Percentiles rank a stretch among this genome's conserved stretches.
Conservation (phyloP, 1,284 basidiomycete genomes). For the Crepidotus sp. region DNA sequence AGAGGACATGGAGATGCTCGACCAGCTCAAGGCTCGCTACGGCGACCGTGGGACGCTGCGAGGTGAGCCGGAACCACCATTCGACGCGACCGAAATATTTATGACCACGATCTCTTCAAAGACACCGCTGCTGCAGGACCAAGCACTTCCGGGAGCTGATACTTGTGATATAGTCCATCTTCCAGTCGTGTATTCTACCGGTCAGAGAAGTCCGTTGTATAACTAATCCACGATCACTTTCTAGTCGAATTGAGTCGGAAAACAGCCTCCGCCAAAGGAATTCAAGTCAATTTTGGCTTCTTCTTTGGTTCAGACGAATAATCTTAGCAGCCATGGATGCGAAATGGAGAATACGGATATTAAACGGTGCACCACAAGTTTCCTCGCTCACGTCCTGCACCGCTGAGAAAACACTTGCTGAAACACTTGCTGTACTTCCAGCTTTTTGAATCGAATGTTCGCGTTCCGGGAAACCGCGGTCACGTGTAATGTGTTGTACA, state of each 20-base stretch:
- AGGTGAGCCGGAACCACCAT: background rate
- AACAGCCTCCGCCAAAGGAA: too few species aligned
- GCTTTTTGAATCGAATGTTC: too few species aligned
- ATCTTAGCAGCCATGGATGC: too few species aligned
- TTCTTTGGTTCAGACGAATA: too few species aligned
- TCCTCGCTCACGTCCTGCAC: too few species aligned
- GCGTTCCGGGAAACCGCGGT: background rate
- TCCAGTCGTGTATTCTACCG: background rate
- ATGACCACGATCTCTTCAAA: background rate
- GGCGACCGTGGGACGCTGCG: constrained; percentile 4
- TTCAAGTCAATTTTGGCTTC: too few species aligned
- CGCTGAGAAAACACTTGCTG: too few species aligned
- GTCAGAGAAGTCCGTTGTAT: background rate
- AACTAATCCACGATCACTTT: background rate
- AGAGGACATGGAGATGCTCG: constrained; percentile 34
- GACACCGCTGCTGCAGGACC: constrained; percentile 5
- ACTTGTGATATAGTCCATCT: too few species aligned
- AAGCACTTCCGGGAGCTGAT: constrained; percentile 6
- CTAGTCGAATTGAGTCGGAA: too few species aligned
- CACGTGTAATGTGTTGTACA: background rate
- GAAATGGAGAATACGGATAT: too few species aligned
- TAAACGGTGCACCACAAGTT: too few species aligned
- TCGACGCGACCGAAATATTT: background rate
- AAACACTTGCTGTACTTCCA: too few species aligned
- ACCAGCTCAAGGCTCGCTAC: constrained; percentile 26